phyloP scores from a whole-genome alignment of 2,329 filamentous ascomycete species.

The Monosporascus sp. region DNA sequence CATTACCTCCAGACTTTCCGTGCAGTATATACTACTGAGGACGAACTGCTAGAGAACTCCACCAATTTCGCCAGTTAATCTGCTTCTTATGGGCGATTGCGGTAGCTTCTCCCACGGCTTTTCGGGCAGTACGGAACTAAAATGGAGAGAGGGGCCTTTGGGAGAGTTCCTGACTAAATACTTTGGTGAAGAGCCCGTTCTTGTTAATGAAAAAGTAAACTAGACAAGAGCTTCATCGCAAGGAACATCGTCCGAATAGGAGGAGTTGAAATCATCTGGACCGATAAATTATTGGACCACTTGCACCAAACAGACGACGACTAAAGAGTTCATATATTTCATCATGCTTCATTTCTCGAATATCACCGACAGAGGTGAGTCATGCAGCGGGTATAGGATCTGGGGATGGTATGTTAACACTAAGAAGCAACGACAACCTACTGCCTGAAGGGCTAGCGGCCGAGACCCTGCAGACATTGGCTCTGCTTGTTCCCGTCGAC shows the following conservation, averaged over 20 bases:
- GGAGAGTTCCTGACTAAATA: background rate
- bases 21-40: background rate
- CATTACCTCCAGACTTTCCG: background rate
- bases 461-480: conserved; percentile 32
- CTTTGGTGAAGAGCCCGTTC: background rate
- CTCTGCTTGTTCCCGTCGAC: conserved; percentile 30
- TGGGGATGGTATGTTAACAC: background rate
- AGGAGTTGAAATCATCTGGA: conserved; percentile 30
- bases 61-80: background rate
- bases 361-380: conserved; percentile 13
- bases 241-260: conserved; percentile 24
- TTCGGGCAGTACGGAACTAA: conserved; percentile 4
- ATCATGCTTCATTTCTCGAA: conserved; percentile 32
- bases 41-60: background rate
- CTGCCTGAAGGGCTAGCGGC: conserved; percentile 25
- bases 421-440: conserved; percentile 8
- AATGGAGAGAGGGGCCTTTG: background rate
- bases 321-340: conserved; percentile 32
- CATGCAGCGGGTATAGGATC: background rate
- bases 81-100: conserved; percentile 3
- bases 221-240: conserved; percentile 13
- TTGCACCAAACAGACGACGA: conserved; percentile 33
- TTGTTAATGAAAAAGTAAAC: background rate
- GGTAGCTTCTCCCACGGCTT: background rate
- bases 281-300: conserved; percentile 36